Evolutionary conservation across 306 rosid species (phyloP), one percentile per base, ranked within the genome.

Genomic region (Cicer pinnatifidum): DNA sequence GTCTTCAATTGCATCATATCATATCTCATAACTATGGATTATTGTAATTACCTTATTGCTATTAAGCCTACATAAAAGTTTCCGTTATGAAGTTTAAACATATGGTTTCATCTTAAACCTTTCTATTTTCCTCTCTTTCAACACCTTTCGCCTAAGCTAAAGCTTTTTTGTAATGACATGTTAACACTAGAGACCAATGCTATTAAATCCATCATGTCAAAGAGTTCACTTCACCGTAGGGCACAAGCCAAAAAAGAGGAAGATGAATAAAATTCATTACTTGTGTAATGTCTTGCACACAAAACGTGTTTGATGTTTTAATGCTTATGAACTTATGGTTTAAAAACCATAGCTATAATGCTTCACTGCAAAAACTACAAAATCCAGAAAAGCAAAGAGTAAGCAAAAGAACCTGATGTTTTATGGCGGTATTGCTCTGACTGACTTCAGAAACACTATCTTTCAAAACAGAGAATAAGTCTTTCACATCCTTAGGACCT

Each of bases 401-500:
- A 69, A 50, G 52, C 60, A 67, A 40, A 67, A 81, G 73, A 72
- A 87, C 98, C 92, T 94, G 98, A 65, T 71, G 83, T 61, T 91
- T 82, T 67, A 94, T 57, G 45, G 87, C 84, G 54, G 75, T 33
- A 73, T 78, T 81, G 69, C 68, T 69, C 81, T 87, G 90, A 76
- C 84, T 82, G 72, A 85, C 84, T 77, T 89, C 97, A 51, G 80
- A 74, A 75, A 91, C 85, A 77, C 83, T 74, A 82, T 94, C 98
- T 83, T 94, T 94, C 73, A 89, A 83, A 77, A 84, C 46, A 35
- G 84, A 79, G 80, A 94, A 82, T 11, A 89, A 75, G 82, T 89
- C 96, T 52, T 84, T 88, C 61, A 89, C 84, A 81, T 94, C 95
- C 87, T 89, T 89, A 37, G 91, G 84, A 83, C 90, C 98, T 94